Evolutionary conservation across 176 grass and related monocot genomes (phyloP).

Genomic region (Zoysia pacifica): DNA sequence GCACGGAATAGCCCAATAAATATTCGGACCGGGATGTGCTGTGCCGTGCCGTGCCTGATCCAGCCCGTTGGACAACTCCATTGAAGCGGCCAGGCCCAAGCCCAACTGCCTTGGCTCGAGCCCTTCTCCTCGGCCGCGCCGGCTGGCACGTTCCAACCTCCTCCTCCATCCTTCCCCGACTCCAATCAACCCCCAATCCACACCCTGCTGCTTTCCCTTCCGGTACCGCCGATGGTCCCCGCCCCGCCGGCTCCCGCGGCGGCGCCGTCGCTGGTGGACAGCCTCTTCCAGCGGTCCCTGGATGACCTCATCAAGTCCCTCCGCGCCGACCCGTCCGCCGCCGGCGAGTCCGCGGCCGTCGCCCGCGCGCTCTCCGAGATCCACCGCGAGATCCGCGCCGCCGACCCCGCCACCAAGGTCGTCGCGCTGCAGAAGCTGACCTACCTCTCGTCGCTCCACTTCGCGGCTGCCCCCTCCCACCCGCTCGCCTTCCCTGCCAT

Average conservation of each 20-base stretch:
- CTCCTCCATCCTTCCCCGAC: not conserved
- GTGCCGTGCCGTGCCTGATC: no score
- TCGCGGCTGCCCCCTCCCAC: slow-evolving; percentile 50
- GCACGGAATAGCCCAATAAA: no score
- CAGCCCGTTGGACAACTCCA: no score
- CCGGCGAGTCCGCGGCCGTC: slow-evolving; percentile 52
- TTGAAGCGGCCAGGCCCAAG: not conserved
- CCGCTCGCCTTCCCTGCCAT: slow-evolving; percentile 81
- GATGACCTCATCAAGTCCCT: slow-evolving; percentile 83
- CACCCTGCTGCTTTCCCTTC: not conserved
- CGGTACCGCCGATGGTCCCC: not conserved
- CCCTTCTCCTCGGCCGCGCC: not conserved
- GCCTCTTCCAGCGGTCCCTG: slow-evolving; percentile 84
- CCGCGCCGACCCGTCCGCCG: slow-evolving; percentile 51
- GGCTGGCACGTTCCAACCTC: not conserved
- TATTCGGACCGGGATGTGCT: no score
- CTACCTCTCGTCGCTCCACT: slow-evolving; percentile 80
- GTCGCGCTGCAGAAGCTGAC: slow-evolving; percentile 82
- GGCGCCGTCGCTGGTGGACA: slow-evolving; percentile 60
- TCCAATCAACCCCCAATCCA: not conserved
- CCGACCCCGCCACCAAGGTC: slow-evolving; percentile 65
- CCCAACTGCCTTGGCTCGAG: not conserved
- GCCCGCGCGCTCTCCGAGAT: slow-evolving; percentile 76
- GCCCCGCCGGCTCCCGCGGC: not conserved
- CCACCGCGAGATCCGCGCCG: slow-evolving; percentile 83